Base-by-base conservation (phyloP, 2,329 filamentous ascomycete genomes). In the Mycosphaerelloides madeirae region DNA sequence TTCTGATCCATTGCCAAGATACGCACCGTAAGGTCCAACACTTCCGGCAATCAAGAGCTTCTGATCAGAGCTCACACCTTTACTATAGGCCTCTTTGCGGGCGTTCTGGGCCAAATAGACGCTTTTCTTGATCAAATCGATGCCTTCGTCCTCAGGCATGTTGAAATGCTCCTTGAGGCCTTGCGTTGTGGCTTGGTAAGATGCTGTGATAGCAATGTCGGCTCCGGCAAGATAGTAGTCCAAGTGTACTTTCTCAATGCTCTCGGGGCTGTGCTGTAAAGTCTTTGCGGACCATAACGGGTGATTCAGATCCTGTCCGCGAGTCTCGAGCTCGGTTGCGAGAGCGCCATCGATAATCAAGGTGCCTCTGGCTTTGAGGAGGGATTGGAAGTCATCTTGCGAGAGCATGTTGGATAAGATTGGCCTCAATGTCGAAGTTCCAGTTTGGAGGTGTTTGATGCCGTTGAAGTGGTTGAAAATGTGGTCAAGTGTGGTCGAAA, bases 1-100 rank as follows among this genome's bases (percentile, higher is more conserved):
- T 50, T 75, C 72, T 11, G 63, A 65, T 4, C 72, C 72, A 44
- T 75, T 62, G 1, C 71, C 63, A 2, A 75, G 60, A 43, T 65
- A 74, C 6, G 72, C 71, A 11, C 71, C 72, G 43, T 73, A 74
- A 2, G 72, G 72, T 0, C 72, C 72, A 5, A 74, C 67, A 41
- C 65, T 69, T 3, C 71, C 72, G 3, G 71, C 72, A 7, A 74
- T 55, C 5, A 70, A 59, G 14, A 66, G 51, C 22, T 45, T 50
- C 9, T 52, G 52, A 16, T 29, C 31, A 33, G 20, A 34, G 4
- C 44, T 20, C 6, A 43, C 29, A 9, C 42, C 42, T 6, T 29
- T n/a, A n/a, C 28, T 19, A 32, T 58, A 53, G 2, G 63, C 66
- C 11, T 64, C 55, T n/a, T 64, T 55, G 14, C 65, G 56, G 3